Evolutionary conservation across 345 rosid species (phyloP).

Genomic region (Atalantia buxifolia): DNA sequence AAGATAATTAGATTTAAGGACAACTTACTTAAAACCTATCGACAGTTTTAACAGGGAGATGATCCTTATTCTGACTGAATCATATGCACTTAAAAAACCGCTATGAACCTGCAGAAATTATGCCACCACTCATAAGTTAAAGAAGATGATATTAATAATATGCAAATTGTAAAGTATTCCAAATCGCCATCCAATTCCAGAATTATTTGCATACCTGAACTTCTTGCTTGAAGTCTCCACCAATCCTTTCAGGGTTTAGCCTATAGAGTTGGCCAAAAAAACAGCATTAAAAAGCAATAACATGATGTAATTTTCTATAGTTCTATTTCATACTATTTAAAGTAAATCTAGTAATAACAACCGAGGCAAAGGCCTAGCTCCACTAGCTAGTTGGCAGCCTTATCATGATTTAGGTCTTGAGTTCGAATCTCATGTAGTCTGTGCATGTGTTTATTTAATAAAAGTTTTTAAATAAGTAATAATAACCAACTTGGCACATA

Average conservation of each 20-base stretch:
- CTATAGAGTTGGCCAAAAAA: constrained; percentile 26
- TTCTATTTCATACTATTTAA: not conserved
- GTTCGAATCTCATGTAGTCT: no score
- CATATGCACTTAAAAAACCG: constrained; percentile 87
- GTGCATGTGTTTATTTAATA: no score
- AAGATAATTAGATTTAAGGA: not conserved
- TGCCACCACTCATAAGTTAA: constrained; percentile 7
- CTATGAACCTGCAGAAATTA: constrained; percentile 70
- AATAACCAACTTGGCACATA: no score
- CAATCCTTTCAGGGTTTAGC: constrained; percentile 91
- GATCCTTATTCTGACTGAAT: constrained; percentile 84
- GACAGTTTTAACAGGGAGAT: constrained; percentile 63
- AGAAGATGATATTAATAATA: not conserved
- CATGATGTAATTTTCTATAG: not conserved
- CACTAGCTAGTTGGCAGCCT: no score
- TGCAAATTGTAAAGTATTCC: not conserved
- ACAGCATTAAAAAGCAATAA: not conserved
- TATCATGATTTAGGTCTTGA: no score
- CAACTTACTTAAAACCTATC: constrained; percentile 62
- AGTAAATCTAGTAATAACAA: not conserved
- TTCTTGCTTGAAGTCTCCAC: constrained; percentile 94
- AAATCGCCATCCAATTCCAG: not conserved
- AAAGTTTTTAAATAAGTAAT: no score
- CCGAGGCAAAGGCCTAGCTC: no score
- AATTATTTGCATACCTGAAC: constrained; percentile 53